These are phyloP conservation scores for Cystofilobasidium macerans DNA, from an alignment of 768 basidiomycete species.

Conservation along the genomic window DNA sequence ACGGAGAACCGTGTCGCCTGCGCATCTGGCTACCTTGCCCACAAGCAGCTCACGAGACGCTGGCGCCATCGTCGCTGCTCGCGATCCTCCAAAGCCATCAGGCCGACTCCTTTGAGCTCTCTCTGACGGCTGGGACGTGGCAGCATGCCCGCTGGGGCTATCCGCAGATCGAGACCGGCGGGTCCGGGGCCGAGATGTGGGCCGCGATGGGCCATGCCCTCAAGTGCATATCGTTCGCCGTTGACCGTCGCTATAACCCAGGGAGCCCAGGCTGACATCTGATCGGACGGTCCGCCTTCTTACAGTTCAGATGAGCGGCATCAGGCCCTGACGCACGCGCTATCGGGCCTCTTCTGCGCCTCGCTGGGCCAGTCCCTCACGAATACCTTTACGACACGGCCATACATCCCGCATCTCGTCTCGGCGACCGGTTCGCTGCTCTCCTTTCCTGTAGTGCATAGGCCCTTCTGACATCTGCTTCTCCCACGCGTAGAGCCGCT, in stretches of 20 bases:
- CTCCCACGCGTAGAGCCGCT: background rate
- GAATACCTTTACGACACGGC: conserved; percentile 38
- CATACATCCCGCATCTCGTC: conserved; percentile 18
- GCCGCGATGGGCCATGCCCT: conserved; percentile 69
- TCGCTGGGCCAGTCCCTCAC: conserved; percentile 64
- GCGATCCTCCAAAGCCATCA: conserved; percentile 77
- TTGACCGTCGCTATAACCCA: background rate
- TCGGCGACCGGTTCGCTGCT: conserved; percentile 6
- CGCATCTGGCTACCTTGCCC: too few species aligned
- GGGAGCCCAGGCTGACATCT: background rate
- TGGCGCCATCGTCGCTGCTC: conserved; percentile 77
- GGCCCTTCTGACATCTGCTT: background rate
- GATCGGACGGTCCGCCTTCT: background rate
- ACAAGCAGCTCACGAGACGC: conserved; percentile 59
- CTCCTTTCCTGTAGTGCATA: background rate
- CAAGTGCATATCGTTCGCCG: conserved; percentile 15
- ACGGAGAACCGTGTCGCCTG: too few species aligned
- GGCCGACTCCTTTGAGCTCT: conserved; percentile 76
- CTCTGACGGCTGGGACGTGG: conserved; percentile 87
- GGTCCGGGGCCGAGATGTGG: conserved; percentile 79
- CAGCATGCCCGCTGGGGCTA: conserved; percentile 72
- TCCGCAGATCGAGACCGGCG: conserved; percentile 62
- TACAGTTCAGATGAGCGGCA: conserved; percentile 63
- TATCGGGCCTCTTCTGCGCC: conserved; percentile 90
- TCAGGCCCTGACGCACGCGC: conserved; percentile 72